Evolutionary conservation across 169 alveolate species (phyloP).

Genomic region (Amoebophrya sp.): DNA sequence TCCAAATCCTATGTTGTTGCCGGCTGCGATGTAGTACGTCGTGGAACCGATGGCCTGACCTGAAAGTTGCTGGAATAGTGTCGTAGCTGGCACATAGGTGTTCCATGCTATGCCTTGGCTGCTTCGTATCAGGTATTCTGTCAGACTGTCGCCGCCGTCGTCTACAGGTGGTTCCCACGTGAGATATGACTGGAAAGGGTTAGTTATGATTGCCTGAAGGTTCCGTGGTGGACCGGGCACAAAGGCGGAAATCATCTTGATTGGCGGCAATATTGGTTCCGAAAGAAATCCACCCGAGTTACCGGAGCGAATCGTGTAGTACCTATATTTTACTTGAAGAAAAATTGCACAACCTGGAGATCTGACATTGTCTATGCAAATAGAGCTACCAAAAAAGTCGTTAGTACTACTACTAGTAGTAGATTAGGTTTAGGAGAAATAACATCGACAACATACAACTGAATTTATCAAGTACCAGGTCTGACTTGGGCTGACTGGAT

Average conservation of each 20-base stretch:
- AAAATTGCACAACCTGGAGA: background rate
- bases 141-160: background rate
- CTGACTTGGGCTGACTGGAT: background rate
- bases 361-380: no score
- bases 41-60: background rate
- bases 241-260: background rate
- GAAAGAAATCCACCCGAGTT: background rate
- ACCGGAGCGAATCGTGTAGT: background rate
- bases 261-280: background rate
- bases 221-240: background rate
- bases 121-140: background rate
- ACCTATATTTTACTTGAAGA: background rate
- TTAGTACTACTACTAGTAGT: no score
- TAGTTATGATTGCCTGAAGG: background rate
- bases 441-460: no score
- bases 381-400: no score
- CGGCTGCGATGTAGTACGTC: background rate
- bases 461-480: no score
- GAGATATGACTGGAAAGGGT: background rate
- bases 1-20: background rate
- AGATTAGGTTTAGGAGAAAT: no score
- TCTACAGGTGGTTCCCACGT: background rate
- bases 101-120: background rate
- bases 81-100: background rate
- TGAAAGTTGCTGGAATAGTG: background rate